Conservation (phyloP, 176 grass and related monocot species). For the Tillandsia fasciculata region DNA sequence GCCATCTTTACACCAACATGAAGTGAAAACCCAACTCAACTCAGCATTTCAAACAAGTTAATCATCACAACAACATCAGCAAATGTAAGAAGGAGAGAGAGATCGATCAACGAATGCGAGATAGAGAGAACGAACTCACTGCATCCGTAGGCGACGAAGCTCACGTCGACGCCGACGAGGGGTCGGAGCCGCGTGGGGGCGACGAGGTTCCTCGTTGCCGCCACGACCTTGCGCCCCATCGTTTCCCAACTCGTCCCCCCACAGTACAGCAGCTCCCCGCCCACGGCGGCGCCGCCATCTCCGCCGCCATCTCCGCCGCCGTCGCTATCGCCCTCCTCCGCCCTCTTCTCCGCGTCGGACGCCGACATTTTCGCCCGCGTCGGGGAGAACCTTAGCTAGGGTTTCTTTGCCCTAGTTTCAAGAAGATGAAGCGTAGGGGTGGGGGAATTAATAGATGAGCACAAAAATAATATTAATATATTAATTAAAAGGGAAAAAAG, state of each 20-base stretch:
- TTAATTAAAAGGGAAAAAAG: neutral
- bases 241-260: constrained; percentile 60
- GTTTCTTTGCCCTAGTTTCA: constrained; percentile 44
- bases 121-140: constrained; percentile 25
- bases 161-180: constrained; percentile 70
- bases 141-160: constrained; percentile 83
- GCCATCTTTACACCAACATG: no score
- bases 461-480: constrained; percentile 25
- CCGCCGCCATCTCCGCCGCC: neutral
- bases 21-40: no score
- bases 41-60: no score
- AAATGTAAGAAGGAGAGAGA: neutral
- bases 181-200: constrained; percentile 68
- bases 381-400: constrained; percentile 4
- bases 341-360: constrained; percentile 35
- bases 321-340: constrained; percentile 18
- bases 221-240: constrained; percentile 52
- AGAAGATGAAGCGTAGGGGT: constrained; percentile 11
- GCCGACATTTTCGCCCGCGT: constrained; percentile 46
- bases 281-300: neutral
- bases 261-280: constrained; percentile 81
- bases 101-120: neutral
- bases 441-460: neutral
- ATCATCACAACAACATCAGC: neutral
- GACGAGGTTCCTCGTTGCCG: constrained; percentile 42